phyloP scores from a whole-genome alignment of 768 basidiomycete genomes.

The Clitopilus hobsonii region DNA sequence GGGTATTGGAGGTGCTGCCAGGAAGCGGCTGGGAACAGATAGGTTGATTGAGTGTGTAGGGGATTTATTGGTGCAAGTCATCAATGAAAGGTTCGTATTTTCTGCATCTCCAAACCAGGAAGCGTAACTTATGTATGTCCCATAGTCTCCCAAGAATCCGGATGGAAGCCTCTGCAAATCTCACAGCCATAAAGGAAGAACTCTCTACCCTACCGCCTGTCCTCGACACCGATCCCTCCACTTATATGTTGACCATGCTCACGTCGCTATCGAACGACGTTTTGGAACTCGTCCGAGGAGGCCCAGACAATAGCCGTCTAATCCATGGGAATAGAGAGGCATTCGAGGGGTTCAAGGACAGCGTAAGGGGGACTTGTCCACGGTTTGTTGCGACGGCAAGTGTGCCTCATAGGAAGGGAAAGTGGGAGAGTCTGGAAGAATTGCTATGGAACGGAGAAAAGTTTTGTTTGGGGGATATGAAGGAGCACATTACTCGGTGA shows the following conservation, averaged over 20 bases:
- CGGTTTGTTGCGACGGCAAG: conserved; percentile 24
- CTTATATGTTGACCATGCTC: conserved; percentile 22
- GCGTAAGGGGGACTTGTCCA: conserved; percentile 27
- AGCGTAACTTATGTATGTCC: not conserved
- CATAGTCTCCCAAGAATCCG: conserved; percentile 25
- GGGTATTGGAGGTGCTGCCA: conserved; percentile 9
- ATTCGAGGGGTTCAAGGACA: conserved; percentile 22
- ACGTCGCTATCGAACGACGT: conserved; percentile 28
- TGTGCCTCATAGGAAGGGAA: not conserved
- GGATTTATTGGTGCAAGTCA: conserved; percentile 29
- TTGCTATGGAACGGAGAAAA: not conserved
- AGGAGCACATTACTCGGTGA: conserved; percentile 21
- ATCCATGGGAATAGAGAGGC: conserved; percentile 26
- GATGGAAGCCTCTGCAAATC: conserved; percentile 15
- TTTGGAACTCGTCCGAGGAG: conserved; percentile 14
- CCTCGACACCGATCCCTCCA: conserved; percentile 24
- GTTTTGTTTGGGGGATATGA: not conserved
- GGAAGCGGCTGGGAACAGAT: conserved; percentile 29
- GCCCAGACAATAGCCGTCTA: conserved; percentile 15
- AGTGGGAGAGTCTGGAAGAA: not conserved
- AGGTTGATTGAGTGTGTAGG: conserved; percentile 30
- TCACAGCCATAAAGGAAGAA: conserved; percentile 20
- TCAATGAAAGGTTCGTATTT: conserved; percentile 20
- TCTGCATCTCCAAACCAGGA: not conserved
- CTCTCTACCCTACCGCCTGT: conserved; percentile 22